Evolutionary conservation across 305 asterid species (phyloP).

Genomic region (Fraxinus albicans): DNA sequence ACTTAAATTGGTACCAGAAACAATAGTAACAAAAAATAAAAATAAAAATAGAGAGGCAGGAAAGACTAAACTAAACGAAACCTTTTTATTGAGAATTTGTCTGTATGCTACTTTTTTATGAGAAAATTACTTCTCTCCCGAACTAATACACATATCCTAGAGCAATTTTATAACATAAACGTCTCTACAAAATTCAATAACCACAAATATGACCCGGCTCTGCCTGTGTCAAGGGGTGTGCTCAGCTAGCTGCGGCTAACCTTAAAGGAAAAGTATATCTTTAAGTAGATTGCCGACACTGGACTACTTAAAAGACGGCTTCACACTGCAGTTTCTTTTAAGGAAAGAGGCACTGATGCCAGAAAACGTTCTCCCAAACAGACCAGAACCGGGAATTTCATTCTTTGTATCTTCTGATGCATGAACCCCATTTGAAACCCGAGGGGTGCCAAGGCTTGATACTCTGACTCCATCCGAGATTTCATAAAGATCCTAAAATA

Average conservation of each 20-base stretch:
- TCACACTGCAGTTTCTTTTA: conserved; percentile 53
- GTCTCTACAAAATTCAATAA: conserved; percentile 44
- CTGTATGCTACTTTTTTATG: not conserved
- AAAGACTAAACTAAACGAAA: not conserved
- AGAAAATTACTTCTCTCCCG: not conserved
- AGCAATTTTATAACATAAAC: conserved; percentile 1
- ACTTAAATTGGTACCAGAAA: too few relatives aligned
- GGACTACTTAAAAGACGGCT: conserved; percentile 49
- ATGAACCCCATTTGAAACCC: conserved; percentile 22
- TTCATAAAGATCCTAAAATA: conserved; percentile 42
- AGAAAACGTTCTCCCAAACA: conserved; percentile 43
- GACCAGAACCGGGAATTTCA: conserved; percentile 35
- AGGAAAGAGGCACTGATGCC: conserved; percentile 41
- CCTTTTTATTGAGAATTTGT: not conserved
- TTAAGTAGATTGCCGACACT: conserved; percentile 7
- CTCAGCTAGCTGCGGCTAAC: not conserved
- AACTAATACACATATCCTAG: conserved; percentile 4
- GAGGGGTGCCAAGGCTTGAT: conserved; percentile 28
- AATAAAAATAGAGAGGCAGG: too few relatives aligned
- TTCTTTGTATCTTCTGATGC: conserved; percentile 39
- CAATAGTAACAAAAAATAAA: too few relatives aligned
- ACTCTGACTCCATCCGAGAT: conserved; percentile 38
- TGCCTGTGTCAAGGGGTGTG: conserved; percentile 10
- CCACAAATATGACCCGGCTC: conserved; percentile 25
- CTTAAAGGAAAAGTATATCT: not conserved